Base-by-base conservation (phyloP, 352 stramenopile genomes). In the Phytophthora podocarpi region DNA sequence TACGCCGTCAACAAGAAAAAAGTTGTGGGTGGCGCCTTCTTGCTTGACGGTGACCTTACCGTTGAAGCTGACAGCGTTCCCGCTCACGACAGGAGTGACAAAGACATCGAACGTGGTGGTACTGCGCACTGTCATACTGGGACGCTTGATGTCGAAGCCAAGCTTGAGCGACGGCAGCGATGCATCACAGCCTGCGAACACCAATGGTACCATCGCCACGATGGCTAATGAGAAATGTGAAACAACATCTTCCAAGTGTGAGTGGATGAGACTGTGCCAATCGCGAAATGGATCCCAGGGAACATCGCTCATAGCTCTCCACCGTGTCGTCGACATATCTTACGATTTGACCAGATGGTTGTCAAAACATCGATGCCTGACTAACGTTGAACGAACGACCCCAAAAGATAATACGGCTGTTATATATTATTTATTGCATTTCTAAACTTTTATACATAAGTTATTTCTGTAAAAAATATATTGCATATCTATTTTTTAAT, bases 71-170 rank as follows among this genome's bases (percentile, higher is more conserved):
- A 57, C 56, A 39, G 55, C 65, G 49, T 24, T 41, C 12, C 47
- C 49, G 10, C 20, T 59, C 9, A 66, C 40, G 5, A 74, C 56
- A 9, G 67, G 72, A 32, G 71, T 78, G 47, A 78, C 67, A 47
- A 74, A 67, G 34, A 81, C 42, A n/a, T 74, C 66, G 20, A 85
- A 81, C 46, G 50, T 50, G 23, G 63, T 53, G 35, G 67, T 46
- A 4, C 72, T 67, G 37, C 75, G 72, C 20, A 82, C 35, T 12
- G 62, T 52, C 72, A 87, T 85, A 7, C 72, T 70, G 28, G 53
- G 52, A 34, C 78, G 74, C 40, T 85, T 78, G 30, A 79, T 51
- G n/a, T 72, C 60, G 64, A 87, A 74, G 8, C 39, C 56, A 34
- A 82, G 61, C 16, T 66, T 68, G 28, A 80, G 30, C 10, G 63